phyloP scores from a whole-genome alignment of 768 basidiomycete species.

The Pseudohyphozyma bogoriensis region DNA sequence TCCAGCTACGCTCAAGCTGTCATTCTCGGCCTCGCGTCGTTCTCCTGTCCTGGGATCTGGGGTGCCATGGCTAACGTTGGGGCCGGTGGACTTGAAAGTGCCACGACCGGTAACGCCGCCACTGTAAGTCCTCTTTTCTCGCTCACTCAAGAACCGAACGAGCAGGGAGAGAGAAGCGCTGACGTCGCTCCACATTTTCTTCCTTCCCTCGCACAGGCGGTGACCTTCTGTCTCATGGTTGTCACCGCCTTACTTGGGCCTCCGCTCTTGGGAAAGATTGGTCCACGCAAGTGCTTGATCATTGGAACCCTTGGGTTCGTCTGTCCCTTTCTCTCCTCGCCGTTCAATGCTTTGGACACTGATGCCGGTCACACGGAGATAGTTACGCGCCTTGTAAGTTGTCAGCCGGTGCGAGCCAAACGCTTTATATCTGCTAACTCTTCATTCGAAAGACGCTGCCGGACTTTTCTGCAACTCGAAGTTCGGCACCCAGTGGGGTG shows the following conservation, averaged over 20 bases:
- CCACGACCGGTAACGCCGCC: background rate
- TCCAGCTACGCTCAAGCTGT: background rate
- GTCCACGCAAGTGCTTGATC: background rate
- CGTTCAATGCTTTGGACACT: too few species aligned
- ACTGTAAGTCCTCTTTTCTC: background rate
- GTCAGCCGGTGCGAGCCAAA: too few species aligned
- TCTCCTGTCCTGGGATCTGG: background rate
- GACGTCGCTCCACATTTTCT: too few species aligned
- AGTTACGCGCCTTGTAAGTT: background rate
- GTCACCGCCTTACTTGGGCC: background rate
- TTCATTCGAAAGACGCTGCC: constrained; percentile 17
- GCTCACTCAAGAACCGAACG: too few species aligned
- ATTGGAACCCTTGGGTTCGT: too few species aligned
- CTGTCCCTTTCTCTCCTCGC: too few species aligned
- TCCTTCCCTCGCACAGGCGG: background rate
- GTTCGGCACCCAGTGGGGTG: constrained; percentile 31
- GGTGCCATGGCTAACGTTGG: background rate
- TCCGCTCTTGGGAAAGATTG: background rate
- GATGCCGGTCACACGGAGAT: too few species aligned
- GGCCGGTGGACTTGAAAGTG: background rate
- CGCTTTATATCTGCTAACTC: too few species aligned
- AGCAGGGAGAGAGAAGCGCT: too few species aligned
- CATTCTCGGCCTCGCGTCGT: background rate
- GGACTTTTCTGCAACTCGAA: constrained; percentile 32
- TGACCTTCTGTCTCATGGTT: background rate